These are phyloP conservation scores for Arabidopsis arenosa DNA, from an alignment of 345 rosid species.

Conservation along the genomic window DNA sequence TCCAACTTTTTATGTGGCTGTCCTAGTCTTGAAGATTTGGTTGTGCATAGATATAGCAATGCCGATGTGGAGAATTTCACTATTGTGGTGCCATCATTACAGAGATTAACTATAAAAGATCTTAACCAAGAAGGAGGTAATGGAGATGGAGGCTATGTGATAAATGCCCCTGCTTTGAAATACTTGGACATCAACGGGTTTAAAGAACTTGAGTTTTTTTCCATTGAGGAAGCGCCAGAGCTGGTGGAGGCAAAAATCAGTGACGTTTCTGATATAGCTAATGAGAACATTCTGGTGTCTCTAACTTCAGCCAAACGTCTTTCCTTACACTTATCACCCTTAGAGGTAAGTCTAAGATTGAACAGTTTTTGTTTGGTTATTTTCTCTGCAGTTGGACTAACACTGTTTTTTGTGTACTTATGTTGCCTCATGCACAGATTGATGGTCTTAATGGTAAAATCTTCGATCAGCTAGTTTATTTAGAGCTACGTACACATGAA, in stretches of 20 bases:
- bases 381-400: neutral
- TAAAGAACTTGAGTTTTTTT: neutral
- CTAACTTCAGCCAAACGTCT: neutral
- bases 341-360: neutral
- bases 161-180: constrained; percentile 15
- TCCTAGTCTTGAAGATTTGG: constrained; percentile 24
- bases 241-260: constrained; percentile 12
- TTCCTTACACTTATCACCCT: neutral
- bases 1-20: constrained; percentile 12
- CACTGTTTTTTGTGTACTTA: neutral
- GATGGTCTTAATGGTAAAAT: neutral
- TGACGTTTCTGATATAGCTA: neutral
- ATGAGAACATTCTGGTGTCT: constrained; percentile 1
- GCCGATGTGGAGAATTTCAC: neutral
- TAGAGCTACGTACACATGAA: neutral
- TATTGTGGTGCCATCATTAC: constrained; percentile 2
- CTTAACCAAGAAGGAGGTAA: too few species aligned
- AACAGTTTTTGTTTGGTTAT: neutral
- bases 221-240: constrained; percentile 6
- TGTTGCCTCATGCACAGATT: neutral
- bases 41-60: neutral
- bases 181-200: neutral
- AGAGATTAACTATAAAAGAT: neutral
- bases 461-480: constrained; percentile 10
- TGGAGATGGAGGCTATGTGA: constrained; percentile 8